A percentile compares a stretch with the other conserved stretches of the same genome.
Conservation (phyloP, 2,329 filamentous ascomycete species). For the Lachnum nothofagi region DNA sequence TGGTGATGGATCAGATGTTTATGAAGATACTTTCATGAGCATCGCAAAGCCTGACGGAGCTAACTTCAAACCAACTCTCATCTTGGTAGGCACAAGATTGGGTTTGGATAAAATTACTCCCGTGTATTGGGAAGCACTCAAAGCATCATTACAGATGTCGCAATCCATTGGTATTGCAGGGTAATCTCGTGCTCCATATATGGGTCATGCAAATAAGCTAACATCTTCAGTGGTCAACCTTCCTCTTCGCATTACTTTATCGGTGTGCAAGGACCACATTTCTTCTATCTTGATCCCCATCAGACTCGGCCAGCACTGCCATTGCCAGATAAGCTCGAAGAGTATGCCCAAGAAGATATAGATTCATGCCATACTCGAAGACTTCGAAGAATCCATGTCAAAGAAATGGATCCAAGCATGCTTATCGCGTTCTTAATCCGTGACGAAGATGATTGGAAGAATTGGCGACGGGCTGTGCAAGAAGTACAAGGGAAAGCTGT, state of each 20-base stretch:
- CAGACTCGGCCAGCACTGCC: slow-evolving; percentile 72
- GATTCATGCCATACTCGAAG: slow-evolving; percentile 83
- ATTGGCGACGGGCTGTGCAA: slow-evolving; percentile 73
- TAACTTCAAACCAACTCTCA: slow-evolving; percentile 74
- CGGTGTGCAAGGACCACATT: slow-evolving; percentile 65
- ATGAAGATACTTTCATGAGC: slow-evolving; percentile 80
- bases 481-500: slow-evolving; percentile 77
- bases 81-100: slow-evolving; percentile 81
- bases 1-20: slow-evolving; percentile 85
- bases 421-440: slow-evolving; percentile 86
- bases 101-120: slow-evolving; percentile 93
- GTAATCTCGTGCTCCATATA: slow-evolving; percentile 42
- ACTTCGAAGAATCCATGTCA: slow-evolving; percentile 73
- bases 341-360: slow-evolving; percentile 68
- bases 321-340: slow-evolving; percentile 49
- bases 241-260: slow-evolving; percentile 74
- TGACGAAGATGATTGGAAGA: slow-evolving; percentile 74
- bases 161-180: slow-evolving; percentile 96
- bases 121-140: slow-evolving; percentile 92
- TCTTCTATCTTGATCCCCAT: slow-evolving; percentile 96
- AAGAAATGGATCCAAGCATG: slow-evolving; percentile 98
- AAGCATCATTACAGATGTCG: slow-evolving; percentile 74
- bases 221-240: slow-evolving; percentile 66
- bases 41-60: slow-evolving; percentile 64
- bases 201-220: slow-evolving; percentile 5